A percentile compares a stretch with the other conserved stretches of the same genome.
Conservation (phyloP, 1,284 basidiomycete genomes). For the Porogramme epimiltina region DNA sequence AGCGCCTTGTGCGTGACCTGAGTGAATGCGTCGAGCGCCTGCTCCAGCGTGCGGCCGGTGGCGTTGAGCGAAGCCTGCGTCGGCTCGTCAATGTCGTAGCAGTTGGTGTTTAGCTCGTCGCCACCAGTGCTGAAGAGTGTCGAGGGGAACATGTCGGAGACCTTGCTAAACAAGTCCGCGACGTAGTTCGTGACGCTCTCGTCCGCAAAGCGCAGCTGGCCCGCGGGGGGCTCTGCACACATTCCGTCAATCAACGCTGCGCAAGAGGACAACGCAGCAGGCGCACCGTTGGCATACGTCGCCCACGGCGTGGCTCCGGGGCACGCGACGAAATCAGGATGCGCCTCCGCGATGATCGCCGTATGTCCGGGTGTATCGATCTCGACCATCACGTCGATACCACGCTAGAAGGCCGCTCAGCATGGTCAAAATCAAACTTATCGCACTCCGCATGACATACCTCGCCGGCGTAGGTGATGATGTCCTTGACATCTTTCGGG, state of each 20-base stretch:
- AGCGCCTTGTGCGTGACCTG: constrained; percentile 52
- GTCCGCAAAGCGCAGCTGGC: constrained; percentile 73
- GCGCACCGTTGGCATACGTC: constrained; percentile 57
- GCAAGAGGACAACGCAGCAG: background rate
- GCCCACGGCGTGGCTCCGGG: constrained; percentile 63
- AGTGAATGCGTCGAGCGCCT: constrained; percentile 68
- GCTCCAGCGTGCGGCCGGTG: constrained; percentile 55
- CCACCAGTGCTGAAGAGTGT: constrained; percentile 79
- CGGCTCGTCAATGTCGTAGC: constrained; percentile 64
- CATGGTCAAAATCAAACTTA: constrained; percentile 2
- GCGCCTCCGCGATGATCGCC: constrained; percentile 60
- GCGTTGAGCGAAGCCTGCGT: constrained; percentile 54
- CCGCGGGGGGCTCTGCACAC: constrained; percentile 70
- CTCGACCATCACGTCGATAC: constrained; percentile 77
- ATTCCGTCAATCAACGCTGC: background rate
- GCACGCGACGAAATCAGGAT: constrained; percentile 80
- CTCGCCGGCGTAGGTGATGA: constrained; percentile 73
- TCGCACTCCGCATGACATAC: constrained; percentile 40
- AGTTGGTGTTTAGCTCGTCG: constrained; percentile 77
- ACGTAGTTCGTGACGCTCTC: constrained; percentile 46
- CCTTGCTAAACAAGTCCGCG: constrained; percentile 43
- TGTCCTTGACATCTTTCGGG: constrained; percentile 56
- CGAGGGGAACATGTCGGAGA: constrained; percentile 53
- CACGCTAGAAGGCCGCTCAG: constrained; percentile 48
- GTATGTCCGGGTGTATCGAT: constrained; percentile 84